A percentile compares a stretch with the other conserved stretches of the same genome.
Conservation (phyloP, 768 basidiomycete genomes). For the Tricholoma terreum region DNA sequence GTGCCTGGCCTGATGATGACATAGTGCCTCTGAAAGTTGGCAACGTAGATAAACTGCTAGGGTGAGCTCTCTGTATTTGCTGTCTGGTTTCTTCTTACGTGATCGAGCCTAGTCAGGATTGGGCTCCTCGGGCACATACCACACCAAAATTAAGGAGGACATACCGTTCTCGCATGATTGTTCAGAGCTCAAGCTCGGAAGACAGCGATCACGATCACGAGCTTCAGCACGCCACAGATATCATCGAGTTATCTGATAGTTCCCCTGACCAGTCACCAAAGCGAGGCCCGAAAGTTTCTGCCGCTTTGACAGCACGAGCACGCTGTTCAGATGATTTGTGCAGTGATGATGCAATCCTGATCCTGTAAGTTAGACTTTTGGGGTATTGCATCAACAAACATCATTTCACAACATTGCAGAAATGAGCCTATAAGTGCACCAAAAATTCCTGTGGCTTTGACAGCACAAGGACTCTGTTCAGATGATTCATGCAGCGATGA, state of each 20-base stretch:
- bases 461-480: constrained; percentile 17
- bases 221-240: constrained; percentile 10
- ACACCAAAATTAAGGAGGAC: constrained; percentile 6
- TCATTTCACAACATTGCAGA: constrained; percentile 14
- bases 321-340: constrained; percentile 26
- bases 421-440: constrained; percentile 50
- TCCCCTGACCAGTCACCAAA: constrained; percentile 14
- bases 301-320: not conserved
- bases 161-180: constrained; percentile 25
- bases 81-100: not conserved
- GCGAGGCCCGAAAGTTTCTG: not conserved
- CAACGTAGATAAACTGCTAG: not conserved
- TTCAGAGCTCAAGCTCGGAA: constrained; percentile 35
- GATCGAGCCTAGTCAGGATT: not conserved
- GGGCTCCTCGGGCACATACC: not conserved
- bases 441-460: not conserved
- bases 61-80: not conserved
- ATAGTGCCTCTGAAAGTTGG: not conserved
- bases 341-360: constrained; percentile 32
- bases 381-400: not conserved
- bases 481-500: constrained; percentile 28
- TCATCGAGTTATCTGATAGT: constrained; percentile 30
- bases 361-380: constrained; percentile 28
- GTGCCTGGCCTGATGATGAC: constrained; percentile 7
- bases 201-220: constrained; percentile 21